Base-by-base conservation (phyloP, 768 basidiomycete genomes). In the Suillus subluteus region DNA sequence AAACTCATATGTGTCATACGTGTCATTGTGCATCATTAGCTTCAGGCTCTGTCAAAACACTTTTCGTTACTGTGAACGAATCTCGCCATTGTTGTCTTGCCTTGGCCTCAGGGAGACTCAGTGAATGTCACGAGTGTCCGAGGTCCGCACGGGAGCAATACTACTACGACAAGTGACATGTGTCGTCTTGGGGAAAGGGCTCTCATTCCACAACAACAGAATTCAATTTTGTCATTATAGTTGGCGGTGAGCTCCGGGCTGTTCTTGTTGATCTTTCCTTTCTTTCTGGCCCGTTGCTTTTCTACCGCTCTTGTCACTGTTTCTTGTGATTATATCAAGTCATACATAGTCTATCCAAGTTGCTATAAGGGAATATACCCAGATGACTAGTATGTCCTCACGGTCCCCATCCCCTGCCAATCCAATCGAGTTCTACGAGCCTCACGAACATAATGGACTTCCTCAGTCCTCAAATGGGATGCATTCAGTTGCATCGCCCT, bases 271-370 rank as follows among this genome's bases (percentile, higher is more conserved):
- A 32, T 38, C 18, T 64, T 67, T 65, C 66, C 40, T 75, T 76
- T 64, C 46, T 70, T 56, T 73, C 59, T 58, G n/a, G 3, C 8
- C 52, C 8, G 4, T 15, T 55, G 30, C 58, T 73, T 58, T 56
- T 58, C 65, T 43, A 21, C 41, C 66, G 67, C 40, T 61, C 59
- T 50, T 23, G 64, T 77, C 62, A 56, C 67, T 52, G 46, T 59
- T 65, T 48, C 68, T 75, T 69, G 41, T 64, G 38, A 18, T 63
- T 67, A 70, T 76, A 67, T 72, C 71, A 67, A 70, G 48, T 68
- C 68, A 67, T 35, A 35, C 58, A n/a, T 50, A 21, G 54, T 55
- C 32, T 55, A 30, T 65, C 64, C 64, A 11, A 58, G 40, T 59
- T 56, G 55, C 68, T 62, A 61, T 66, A 62, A 67, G 43, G 48